Conservation (phyloP, 2,329 filamentous ascomycete genomes). For the Sphaceloma murrayae region DNA sequence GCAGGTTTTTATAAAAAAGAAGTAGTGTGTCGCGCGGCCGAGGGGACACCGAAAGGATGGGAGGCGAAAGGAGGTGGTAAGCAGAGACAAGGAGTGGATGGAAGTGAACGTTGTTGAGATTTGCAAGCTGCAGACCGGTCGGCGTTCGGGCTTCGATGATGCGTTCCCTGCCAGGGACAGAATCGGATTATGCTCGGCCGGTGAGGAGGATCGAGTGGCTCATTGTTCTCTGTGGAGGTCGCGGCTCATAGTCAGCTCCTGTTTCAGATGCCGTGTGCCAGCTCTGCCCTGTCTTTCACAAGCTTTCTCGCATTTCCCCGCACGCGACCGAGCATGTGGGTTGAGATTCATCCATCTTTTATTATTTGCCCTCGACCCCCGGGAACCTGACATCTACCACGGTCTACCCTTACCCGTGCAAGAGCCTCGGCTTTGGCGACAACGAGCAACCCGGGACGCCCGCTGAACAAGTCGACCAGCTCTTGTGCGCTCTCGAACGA, state of each 20-base stretch:
- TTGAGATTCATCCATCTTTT: constrained; percentile 13
- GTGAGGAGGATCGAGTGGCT: no score
- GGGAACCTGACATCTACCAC: background rate
- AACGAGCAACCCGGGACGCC: no score
- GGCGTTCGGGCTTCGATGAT: background rate
- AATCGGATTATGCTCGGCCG: no score
- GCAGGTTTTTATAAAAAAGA: no score
- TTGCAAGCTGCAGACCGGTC: constrained; percentile 6
- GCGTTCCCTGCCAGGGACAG: background rate
- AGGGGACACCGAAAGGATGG: no score
- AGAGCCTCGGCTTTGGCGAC: background rate
- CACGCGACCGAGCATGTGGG: constrained; percentile 7
- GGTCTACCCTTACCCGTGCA: background rate
- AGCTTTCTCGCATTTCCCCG: constrained; percentile 9
- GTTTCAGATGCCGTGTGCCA: no score
- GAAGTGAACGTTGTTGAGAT: constrained; percentile 7
- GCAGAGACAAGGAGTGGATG: constrained; percentile 13
- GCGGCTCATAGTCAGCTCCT: no score
- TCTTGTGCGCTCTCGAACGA: no score
- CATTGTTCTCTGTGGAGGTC: no score
- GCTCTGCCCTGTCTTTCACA: background rate
- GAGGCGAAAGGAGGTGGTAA: background rate
- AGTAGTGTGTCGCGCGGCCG: no score
- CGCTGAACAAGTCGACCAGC: no score
- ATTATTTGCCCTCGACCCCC: background rate